phyloP scores from a whole-genome alignment of 2,329 filamentous ascomycete genomes.

The Calycina herbarum region DNA sequence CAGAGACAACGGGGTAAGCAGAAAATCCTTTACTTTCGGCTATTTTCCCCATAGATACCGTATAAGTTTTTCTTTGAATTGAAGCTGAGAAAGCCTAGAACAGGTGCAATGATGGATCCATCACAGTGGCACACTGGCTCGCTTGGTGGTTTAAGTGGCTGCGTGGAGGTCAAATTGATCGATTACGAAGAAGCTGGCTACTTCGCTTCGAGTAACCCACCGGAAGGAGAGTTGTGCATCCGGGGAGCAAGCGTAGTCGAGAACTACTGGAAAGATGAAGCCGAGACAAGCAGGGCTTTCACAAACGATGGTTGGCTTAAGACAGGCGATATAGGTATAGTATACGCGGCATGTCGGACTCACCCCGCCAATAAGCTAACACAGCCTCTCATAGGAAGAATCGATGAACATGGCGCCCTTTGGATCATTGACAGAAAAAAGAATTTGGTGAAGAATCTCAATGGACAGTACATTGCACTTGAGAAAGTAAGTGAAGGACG shows the following conservation, averaged over 20 bases:
- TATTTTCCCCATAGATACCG: neutral
- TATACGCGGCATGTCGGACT: neutral
- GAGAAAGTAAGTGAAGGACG: slow-evolving; percentile 58
- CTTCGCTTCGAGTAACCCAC: slow-evolving; percentile 59
- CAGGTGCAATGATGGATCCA: slow-evolving; percentile 76
- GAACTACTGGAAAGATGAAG: slow-evolving; percentile 40
- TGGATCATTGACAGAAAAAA: slow-evolving; percentile 84
- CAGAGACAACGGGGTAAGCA: slow-evolving; percentile 73
- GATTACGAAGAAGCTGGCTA: slow-evolving; percentile 85
- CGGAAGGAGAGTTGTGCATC: slow-evolving; percentile 30
- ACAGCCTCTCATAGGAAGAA: neutral
- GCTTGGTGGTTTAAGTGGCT: slow-evolving; percentile 30
- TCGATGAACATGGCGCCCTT: slow-evolving; percentile 55
- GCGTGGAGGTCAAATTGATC: slow-evolving; percentile 84
- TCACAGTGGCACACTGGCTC: slow-evolving; percentile 51
- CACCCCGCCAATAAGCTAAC: neutral
- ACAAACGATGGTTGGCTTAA: slow-evolving; percentile 39
- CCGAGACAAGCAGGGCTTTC: slow-evolving; percentile 33
- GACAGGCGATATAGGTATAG: slow-evolving; percentile 44
- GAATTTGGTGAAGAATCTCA: slow-evolving; percentile 88
- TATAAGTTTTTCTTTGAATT: too few relatives aligned
- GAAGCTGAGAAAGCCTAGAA: slow-evolving; percentile 52
- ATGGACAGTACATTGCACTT: slow-evolving; percentile 58
- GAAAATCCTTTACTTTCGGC: neutral
- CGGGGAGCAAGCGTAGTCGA: slow-evolving; percentile 37